phyloP scores from a whole-genome alignment of 495 filamentous ascomycete genomes.

The Daldinia bambusicola region DNA sequence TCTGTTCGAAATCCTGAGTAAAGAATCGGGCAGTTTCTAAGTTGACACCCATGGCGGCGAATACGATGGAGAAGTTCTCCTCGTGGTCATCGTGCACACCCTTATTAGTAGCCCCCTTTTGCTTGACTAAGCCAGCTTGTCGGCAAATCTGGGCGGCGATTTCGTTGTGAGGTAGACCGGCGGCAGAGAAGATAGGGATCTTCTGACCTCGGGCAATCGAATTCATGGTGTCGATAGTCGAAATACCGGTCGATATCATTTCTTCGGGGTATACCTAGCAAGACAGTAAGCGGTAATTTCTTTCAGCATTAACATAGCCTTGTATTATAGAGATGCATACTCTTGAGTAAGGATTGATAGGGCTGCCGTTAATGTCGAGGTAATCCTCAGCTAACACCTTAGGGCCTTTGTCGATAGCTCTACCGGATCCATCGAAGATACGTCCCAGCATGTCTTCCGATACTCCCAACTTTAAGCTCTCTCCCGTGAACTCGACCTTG shows the following conservation, averaged over 20 bases:
- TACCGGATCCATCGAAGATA: constrained; percentile 97
- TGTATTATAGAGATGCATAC: constrained; percentile 60
- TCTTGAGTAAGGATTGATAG: constrained; percentile 98
- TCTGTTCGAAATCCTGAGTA: constrained; percentile 98
- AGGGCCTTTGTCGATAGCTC: constrained; percentile 97
- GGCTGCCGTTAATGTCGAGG: constrained; percentile 98
- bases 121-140: constrained; percentile 90
- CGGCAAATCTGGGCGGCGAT: constrained; percentile 98
- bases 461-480: constrained; percentile 97
- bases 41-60: constrained; percentile 99
- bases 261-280: constrained; percentile 94
- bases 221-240: constrained; percentile 99
- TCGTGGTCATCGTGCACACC: constrained; percentile 96
- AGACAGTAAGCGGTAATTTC: constrained; percentile 30
- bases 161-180: constrained; percentile 98
- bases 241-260: constrained; percentile 99
- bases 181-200: constrained; percentile 99
- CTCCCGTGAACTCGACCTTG: constrained; percentile 94
- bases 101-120: constrained; percentile 81
- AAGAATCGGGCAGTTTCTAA: constrained; percentile 99
- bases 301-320: neutral
- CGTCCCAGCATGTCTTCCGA: constrained; percentile 99
- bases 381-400: constrained; percentile 98
- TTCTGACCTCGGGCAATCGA: constrained; percentile 99
- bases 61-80: constrained; percentile 99